Evolutionary conservation across 805 yeast species (phyloP), one percentile per base, ranked within the genome.

Genomic region (Zygosaccharomyces rouxii): DNA sequence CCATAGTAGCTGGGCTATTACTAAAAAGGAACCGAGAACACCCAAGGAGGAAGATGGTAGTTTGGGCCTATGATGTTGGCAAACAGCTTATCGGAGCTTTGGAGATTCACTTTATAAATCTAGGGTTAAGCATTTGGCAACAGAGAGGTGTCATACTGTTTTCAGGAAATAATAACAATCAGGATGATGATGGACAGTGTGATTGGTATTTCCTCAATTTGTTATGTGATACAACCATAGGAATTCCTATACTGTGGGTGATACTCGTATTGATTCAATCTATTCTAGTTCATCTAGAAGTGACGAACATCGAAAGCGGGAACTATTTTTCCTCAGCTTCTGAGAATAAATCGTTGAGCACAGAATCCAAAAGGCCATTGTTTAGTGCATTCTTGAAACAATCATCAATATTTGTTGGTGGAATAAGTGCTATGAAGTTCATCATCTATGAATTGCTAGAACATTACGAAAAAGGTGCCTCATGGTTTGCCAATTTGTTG

Each of bases 201-300:
- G 92, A 88, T 57, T 94, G 97, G 94, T 92, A 94, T 70, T 92
- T 92, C 62, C 71, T 94, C 47, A 92, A 87, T 59, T 77, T 92
- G 33, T 74, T 92, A 25, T 78, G 92, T 62, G 99, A 92, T 66
- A 90, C 98, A 37, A 92, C 99, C 0, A 76, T 90, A 5, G 99
- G 99, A 0, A 92, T 92, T 2, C 95, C 95, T 5, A 78, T 92
- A 2, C 69, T 86, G 22, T 86, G 87, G 80, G 66, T 66, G 5
- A 67, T 72, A 21, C 72, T 90, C 25, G 76, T 76, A 50, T 52
- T 72, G 2, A 71, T 82, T 1, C 84, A 83, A 62, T 68, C 65
- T 13, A 46, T 72, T 2, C 77, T 66, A 28, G 54, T 50, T 16
- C 45, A 44, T 33, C 58, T 63, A 9, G 50, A 60, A 2, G 53